Evolutionary conservation across 805 yeast genomes (phyloP), one percentile per base, ranked within the genome.

Genomic region (Lachancea dasiensis): DNA sequence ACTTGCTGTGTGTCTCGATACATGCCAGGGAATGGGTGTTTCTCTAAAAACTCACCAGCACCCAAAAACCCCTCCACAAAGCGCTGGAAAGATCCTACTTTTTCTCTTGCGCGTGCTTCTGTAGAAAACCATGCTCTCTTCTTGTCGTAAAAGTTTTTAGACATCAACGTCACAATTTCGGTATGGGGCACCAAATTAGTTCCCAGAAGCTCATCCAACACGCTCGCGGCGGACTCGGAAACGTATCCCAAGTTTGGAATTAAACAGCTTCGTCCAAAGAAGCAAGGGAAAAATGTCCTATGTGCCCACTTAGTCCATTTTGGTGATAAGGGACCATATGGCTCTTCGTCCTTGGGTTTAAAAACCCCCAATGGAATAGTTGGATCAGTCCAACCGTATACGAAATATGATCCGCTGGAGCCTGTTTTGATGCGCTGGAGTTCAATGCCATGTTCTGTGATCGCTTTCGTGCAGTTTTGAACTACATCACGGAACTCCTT

Each of bases 261-360:
- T 34, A 81, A 58, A 53, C 87, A 81, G 22, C 81, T 71, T 36
- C 89, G 56, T 4, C 89, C 87, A 59, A 81, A 81, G 52, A 79
- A 81, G 48, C 86, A 81, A 2, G 89, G 89, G 40, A 81, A 81
- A 44, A 81, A 68, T 19, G 80, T 81, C 47, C 87, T 56, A 52
- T 81, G 87, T 3, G 79, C 54, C 87, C 89, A 81, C 58, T 81
- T 81, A 1, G 83, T 73, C 86, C 87, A 79, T 53, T 81, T 81
- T 1, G 89, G 87, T 3, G 83, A 75, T 36, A 81, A 51, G 1
- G 86, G 85, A 0, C 87, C 89, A 51, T 81, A 81, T 0, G 87
- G 89, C 48, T 81, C 87, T 55, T 81, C 89, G 56, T 81, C 86
- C 51, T 79, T 80, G 4, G 89, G 89, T 53, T 81, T 81, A 64